Percentiles rank a stretch among this genome's conserved stretches.
Evolutionary conservation across 2,329 filamentous ascomycete genomes (phyloP).

Genomic region (Sphaerulina populicola): DNA sequence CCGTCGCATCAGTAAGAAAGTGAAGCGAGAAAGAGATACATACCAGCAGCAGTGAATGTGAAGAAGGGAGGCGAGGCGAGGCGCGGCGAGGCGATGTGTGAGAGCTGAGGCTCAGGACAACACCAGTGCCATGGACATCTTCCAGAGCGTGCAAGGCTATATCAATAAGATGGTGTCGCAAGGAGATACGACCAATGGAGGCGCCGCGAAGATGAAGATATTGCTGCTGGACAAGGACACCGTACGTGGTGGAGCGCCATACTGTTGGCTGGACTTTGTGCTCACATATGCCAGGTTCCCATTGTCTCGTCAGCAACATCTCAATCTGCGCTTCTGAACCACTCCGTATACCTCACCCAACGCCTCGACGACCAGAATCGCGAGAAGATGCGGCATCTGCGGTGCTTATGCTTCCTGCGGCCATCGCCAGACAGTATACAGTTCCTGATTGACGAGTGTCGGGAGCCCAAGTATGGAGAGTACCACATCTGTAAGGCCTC

Average conservation of each 20-base stretch:
- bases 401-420: slow-evolving; percentile 85
- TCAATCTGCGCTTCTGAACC: slow-evolving; percentile 85
- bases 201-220: slow-evolving; percentile 94
- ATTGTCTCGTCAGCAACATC: slow-evolving; percentile 94
- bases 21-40: background rate
- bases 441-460: slow-evolving; percentile 84
- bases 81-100: background rate
- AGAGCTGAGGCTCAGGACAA: slow-evolving; percentile 2
- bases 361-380: slow-evolving; percentile 80
- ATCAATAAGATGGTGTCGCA: slow-evolving; percentile 90
- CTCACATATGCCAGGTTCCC: slow-evolving; percentile 50
- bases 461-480: slow-evolving; percentile 94
- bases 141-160: slow-evolving; percentile 87
- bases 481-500: slow-evolving; percentile 65
- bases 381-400: slow-evolving; percentile 96
- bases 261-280: background rate
- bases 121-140: slow-evolving; percentile 66
- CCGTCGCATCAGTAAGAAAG: background rate
- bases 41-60: background rate
- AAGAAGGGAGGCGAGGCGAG: background rate
- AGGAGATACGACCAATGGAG: slow-evolving; percentile 49
- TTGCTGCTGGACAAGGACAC: slow-evolving; percentile 89
- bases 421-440: slow-evolving; percentile 91
- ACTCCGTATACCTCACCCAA: slow-evolving; percentile 97
- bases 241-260: slow-evolving; percentile 38